Base-by-base conservation (phyloP, 805 yeast species). In the Jamesozyma spencerorum region DNA sequence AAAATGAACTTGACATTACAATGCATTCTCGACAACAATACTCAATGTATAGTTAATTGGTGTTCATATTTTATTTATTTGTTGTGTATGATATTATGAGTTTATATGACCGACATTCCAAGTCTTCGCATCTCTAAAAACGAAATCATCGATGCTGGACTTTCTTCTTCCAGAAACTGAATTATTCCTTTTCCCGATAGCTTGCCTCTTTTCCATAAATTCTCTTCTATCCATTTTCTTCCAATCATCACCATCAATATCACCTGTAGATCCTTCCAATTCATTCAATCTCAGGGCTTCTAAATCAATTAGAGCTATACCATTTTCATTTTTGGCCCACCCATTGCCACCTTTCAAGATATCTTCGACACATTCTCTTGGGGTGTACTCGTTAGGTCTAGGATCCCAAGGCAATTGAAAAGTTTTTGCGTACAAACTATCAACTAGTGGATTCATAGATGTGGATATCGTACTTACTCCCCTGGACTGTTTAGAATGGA, bases 291-390 rank as follows among this genome's bases (percentile, higher is more conserved):
- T 46, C 31, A 59, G 43, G 5, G 63, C 60, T 31, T 59, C 60
- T 15, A 59, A 42, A 44, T 60, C 64, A 18, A 60, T 54, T 20
- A 60, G 33, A 34, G 50, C 53, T n/a, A 57, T 46, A n/a, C 64
- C 64, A 24, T 58, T 59, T 37, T 61, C 66, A 42, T 60, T 60
- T 40, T 55, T 59, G 19, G 71, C 74, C 80, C 80, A 79, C 2
- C 86, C 92, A 38, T 75, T 73, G 1, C 85, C 83, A 24, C 84
- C 82, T 22, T 73, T 70, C 42, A 85, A 72, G 2, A 88, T 81
- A 58, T 85, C 94, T 26, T 77, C 77, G 10, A 87, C 70, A 46
- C 88, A 75, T 43, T 79, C 84, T 37, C 72, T 71, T 0, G 95
- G 90, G 11, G 79, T 66, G 57, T 69, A 66, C 63, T 83, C 75